Base-by-base conservation (phyloP, 441 rosid species). In the Mallotus repandus region DNA sequence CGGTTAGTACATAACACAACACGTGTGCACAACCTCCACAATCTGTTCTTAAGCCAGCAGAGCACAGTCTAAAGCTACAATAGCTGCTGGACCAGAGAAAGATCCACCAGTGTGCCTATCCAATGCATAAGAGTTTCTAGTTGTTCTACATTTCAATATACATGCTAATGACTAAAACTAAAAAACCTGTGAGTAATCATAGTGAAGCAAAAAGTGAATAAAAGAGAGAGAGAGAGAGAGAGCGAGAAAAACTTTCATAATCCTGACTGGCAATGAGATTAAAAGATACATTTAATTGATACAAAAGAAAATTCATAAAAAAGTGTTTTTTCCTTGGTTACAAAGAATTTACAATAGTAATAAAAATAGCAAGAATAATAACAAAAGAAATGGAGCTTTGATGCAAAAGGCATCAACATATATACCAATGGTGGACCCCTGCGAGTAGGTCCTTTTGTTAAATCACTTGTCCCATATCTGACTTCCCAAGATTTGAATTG, bases 81-180 rank as follows among this genome's bases (percentile, higher is more conserved):
- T 25, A 25, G 29, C 29, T 25, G 29, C 29, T 25, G 29, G 29
- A 25, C 29, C 29, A 25, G 29, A 25, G 29, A 25, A 93, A 76
- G 98, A 93, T 84, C 98, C 98, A 10, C 98, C 98, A 0, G 98
- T 88, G 76, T 93, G 91, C 80, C 98, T 85, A 65, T 89, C 92
- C 45, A 82, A 61, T 50, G 84, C 97, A 79, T 91, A 93, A 73
- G 98, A 96, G 65, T 93, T 93, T 87, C 98, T 87, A 58, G 91
- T 84, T 49, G 97, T 93, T 84, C 98, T 93, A 87, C 82, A 84
- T 35, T 73, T 54, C 76, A 68, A 55, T 43, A 66, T n/a, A 49
- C 49, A 25, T 54, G 72, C 55, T 61, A 70, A n/a, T 12, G 61
- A 67, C 45, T 18, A 18, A 68, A 62, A 52, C 35, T 21, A 46